Percentiles rank a stretch among this genome's conserved stretches.
These are phyloP conservation scores for Tritrichomonas musculus DNA, from an alignment of 208 protist species.

Conservation along the genomic window DNA sequence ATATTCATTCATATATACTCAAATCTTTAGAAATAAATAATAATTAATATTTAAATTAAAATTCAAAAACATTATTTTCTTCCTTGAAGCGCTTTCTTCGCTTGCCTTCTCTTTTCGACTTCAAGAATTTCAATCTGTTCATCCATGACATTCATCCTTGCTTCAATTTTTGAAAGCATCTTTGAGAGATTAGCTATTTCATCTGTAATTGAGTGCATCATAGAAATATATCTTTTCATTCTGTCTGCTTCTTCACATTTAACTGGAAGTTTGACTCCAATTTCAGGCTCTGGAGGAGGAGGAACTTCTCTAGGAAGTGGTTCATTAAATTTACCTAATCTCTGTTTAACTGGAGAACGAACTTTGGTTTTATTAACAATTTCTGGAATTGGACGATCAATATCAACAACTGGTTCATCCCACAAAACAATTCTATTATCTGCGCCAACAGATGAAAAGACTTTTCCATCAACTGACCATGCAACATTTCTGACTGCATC, in stretches of 20 bases:
- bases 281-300: not conserved
- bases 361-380: not conserved
- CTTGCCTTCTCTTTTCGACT: not conserved
- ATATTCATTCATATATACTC: too few species aligned
- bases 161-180: not conserved
- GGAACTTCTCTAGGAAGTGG: not conserved
- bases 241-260: not conserved
- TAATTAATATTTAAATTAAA: too few species aligned
- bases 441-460: not conserved
- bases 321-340: not conserved
- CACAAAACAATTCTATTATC: constrained; percentile 5
- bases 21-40: too few species aligned
- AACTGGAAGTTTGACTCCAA: not conserved
- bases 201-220: constrained; percentile 24
- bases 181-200: constrained; percentile 10
- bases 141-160: not conserved
- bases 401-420: not conserved
- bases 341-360: not conserved
- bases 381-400: not conserved
- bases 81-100: not conserved
- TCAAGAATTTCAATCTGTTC: constrained; percentile 7
- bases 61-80: not conserved
- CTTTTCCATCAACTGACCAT: not conserved
- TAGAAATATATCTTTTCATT: not conserved
- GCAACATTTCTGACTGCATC: not conserved